These are phyloP conservation scores for Tulasnella sp. DNA, from an alignment of 768 basidiomycete species.

Conservation along the genomic window DNA sequence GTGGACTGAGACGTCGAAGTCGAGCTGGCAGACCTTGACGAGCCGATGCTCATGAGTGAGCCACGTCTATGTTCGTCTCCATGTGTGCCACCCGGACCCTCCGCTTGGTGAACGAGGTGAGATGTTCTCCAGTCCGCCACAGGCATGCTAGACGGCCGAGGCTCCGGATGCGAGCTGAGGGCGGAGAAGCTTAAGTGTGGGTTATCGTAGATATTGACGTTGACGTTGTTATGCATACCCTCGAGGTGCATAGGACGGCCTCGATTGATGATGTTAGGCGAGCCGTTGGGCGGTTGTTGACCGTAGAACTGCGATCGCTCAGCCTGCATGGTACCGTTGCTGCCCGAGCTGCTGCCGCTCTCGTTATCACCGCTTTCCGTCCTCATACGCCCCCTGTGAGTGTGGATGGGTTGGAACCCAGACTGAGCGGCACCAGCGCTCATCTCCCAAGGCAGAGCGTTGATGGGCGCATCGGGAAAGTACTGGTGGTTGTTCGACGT, in stretches of 20 bases:
- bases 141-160: not conserved
- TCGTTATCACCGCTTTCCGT: no score
- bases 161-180: not conserved
- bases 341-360: no score
- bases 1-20: not conserved
- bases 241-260: conserved; percentile 9
- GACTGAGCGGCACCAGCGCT: not conserved
- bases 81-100: not conserved
- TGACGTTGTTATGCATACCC: conserved; percentile 1
- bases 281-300: not conserved
- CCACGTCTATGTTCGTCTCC: not conserved
- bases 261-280: not conserved
- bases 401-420: not conserved
- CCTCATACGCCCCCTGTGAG: no score
- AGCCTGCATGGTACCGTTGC: not conserved
- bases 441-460: conserved; percentile 8
- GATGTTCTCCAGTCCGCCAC: not conserved
- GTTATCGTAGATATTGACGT: not conserved
- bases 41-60: not conserved
- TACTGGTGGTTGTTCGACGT: no score
- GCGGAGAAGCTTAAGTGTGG: conserved; percentile 1
- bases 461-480: not conserved
- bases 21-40: conserved; percentile 1
- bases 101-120: not conserved
- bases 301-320: not conserved